A percentile compares a stretch with the other conserved stretches of the same genome.
Evolutionary conservation across 805 yeast species (phyloP).

Genomic region (Zygosaccharomyces kombuchaensis): DNA sequence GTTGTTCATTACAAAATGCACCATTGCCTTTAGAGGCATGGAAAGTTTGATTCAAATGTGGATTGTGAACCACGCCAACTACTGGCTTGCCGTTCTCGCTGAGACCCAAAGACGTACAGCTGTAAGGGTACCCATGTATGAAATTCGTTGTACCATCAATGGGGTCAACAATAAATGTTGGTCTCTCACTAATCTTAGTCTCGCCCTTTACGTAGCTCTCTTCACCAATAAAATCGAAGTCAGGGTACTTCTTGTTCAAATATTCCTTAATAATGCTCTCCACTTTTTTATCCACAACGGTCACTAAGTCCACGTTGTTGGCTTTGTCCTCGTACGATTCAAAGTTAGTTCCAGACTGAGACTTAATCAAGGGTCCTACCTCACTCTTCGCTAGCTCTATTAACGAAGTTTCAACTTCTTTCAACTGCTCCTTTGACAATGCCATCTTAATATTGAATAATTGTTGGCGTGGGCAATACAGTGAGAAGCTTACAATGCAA

Average conservation of each 20-base stretch:
- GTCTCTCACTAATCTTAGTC: constrained; percentile 44
- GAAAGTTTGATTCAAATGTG: constrained; percentile 49
- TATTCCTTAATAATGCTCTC: constrained; percentile 38
- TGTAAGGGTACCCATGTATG: constrained; percentile 57
- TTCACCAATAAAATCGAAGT: constrained; percentile 55
- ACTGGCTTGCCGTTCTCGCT: constrained; percentile 45
- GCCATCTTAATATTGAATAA: constrained; percentile 12
- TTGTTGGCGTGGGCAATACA: neutral
- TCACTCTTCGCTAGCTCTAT: constrained; percentile 22
- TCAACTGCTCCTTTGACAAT: constrained; percentile 21
- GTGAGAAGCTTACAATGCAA: neutral
- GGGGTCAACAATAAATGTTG: constrained; percentile 63
- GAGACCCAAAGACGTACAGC: constrained; percentile 59
- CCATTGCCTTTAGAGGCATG: constrained; percentile 55
- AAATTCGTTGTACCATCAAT: constrained; percentile 66
- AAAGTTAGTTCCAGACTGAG: constrained; percentile 25
- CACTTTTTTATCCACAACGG: constrained; percentile 55
- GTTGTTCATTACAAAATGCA: constrained; percentile 45
- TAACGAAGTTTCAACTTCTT: constrained; percentile 25
- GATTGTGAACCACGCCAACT: constrained; percentile 66
- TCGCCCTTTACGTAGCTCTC: constrained; percentile 51
- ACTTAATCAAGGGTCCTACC: constrained; percentile 29
- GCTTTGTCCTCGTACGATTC: constrained; percentile 51
- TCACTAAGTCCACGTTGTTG: constrained; percentile 59
- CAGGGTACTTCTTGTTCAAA: constrained; percentile 41